Percentiles rank a stretch among this genome's conserved stretches.
phyloP scores from a whole-genome alignment of 352 stramenopile genomes.

The Peronospora farinosa region DNA sequence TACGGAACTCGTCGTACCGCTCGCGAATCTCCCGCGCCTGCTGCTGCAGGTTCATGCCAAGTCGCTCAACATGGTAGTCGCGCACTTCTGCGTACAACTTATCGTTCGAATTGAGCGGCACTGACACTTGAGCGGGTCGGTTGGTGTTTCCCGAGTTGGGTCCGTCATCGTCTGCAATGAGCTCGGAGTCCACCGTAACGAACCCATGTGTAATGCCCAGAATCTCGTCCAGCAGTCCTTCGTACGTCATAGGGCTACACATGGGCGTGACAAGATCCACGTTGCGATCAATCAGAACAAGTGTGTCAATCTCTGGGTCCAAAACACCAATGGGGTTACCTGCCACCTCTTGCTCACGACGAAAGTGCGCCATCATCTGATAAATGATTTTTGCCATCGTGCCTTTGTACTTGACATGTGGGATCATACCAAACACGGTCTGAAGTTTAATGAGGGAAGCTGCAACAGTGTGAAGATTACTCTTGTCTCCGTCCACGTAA shows the following conservation, averaged over 20 bases:
- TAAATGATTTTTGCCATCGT: conserved; percentile 87
- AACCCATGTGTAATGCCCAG: conserved; percentile 92
- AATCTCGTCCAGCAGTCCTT: conserved; percentile 94
- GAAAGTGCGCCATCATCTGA: conserved; percentile 88
- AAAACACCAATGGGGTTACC: conserved; percentile 70
- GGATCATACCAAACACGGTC: conserved; percentile 89
- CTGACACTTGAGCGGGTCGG: conserved; percentile 72
- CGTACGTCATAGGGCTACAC: conserved; percentile 95
- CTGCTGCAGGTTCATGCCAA: conserved; percentile 94
- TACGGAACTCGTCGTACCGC: conserved; percentile 92
- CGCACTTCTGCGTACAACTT: conserved; percentile 93
- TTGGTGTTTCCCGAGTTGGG: conserved; percentile 25
- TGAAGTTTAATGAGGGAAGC: conserved; percentile 91
- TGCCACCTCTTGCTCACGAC: conserved; percentile 86
- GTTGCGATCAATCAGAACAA: conserved; percentile 92
- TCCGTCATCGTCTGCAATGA: conserved; percentile 68
- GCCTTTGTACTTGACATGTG: conserved; percentile 92
- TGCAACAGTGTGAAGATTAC: conserved; percentile 80
- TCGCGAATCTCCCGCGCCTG: conserved; percentile 92
- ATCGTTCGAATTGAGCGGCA: conserved; percentile 94
- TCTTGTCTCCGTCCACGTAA: conserved; percentile 87
- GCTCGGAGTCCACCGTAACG: conserved; percentile 67
- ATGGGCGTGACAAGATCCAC: conserved; percentile 95
- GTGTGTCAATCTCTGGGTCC: conserved; percentile 88
- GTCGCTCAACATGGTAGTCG: conserved; percentile 94